Evolutionary conservation across 2,329 filamentous ascomycete genomes (phyloP).

Genomic region (Teratosphaeria viscida): DNA sequence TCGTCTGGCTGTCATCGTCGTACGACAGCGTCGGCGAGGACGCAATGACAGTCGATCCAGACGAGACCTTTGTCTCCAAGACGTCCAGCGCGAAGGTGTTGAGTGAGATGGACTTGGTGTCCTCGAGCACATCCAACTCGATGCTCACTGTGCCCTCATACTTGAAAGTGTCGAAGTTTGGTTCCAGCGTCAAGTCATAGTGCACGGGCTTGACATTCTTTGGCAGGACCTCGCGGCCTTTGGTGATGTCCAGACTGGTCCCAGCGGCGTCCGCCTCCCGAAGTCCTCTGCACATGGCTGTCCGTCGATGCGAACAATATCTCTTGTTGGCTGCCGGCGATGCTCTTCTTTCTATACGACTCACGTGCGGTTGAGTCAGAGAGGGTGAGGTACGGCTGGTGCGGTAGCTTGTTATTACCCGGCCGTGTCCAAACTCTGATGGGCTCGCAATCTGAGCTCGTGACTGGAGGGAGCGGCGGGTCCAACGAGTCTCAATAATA

Average conservation of each 20-base stretch:
- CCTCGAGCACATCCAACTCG: constrained; percentile 77
- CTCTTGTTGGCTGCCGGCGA: constrained; percentile 25
- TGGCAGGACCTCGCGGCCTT: constrained; percentile 74
- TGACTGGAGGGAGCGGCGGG: background rate
- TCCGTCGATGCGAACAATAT: constrained; percentile 64
- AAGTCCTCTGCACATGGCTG: constrained; percentile 58
- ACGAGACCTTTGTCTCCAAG: constrained; percentile 58
- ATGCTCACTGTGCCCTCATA: constrained; percentile 79
- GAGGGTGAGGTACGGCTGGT: background rate
- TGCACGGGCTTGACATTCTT: constrained; percentile 85
- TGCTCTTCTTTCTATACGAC: background rate
- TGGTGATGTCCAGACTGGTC: constrained; percentile 49
- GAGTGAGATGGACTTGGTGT: constrained; percentile 74
- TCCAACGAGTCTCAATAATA: background rate
- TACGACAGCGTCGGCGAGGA: constrained; percentile 59
- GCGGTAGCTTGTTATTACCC: background rate
- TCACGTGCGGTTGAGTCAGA: background rate
- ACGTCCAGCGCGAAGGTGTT: constrained; percentile 84
- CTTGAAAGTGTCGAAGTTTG: constrained; percentile 76
- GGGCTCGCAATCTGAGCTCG: background rate
- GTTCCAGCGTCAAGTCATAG: constrained; percentile 86
- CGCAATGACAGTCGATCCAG: constrained; percentile 46
- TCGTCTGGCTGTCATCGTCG: constrained; percentile 70
- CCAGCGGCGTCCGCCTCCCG: constrained; percentile 45
- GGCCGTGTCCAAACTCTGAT: background rate